These are phyloP conservation scores for Akanthomyces muscarius DNA, from an alignment of 2,329 filamentous ascomycete species.

Conservation along the genomic window DNA sequence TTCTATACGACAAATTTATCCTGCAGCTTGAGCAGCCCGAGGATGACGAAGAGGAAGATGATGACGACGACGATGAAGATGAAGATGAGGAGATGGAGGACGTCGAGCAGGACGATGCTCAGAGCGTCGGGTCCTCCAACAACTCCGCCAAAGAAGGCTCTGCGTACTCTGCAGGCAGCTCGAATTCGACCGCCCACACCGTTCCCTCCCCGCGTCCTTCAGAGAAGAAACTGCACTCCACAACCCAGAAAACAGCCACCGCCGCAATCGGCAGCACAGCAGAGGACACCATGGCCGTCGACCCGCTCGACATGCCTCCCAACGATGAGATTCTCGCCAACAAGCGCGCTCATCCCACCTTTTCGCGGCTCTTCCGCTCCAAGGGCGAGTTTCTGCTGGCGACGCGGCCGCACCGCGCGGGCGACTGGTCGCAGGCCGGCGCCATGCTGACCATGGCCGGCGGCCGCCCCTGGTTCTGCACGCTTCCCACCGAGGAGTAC, in stretches of 20 bases:
- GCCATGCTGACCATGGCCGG: conserved; percentile 59
- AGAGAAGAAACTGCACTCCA: neutral
- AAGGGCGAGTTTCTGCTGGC: conserved; percentile 61
- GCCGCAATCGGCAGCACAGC: conserved; percentile 16
- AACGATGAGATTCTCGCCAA: conserved; percentile 48
- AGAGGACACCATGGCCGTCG: conserved; percentile 21
- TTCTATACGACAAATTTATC: conserved; percentile 48
- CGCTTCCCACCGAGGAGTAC: conserved; percentile 49
- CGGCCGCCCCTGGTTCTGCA: conserved; percentile 56
- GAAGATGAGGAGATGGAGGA: conserved; percentile 28
- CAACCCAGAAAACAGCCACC: conserved; percentile 1
- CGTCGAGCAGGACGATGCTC: conserved; percentile 22
- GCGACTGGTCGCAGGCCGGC: conserved; percentile 62
- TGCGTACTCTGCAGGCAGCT: conserved; percentile 7
- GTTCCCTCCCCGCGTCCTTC: conserved; percentile 17
- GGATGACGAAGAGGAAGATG: conserved; percentile 32
- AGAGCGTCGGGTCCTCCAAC: conserved; percentile 23
- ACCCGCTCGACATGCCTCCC: conserved; percentile 30
- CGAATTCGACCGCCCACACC: conserved; percentile 18
- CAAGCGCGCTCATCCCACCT: conserved; percentile 50
- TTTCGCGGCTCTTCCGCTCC: conserved; percentile 56
- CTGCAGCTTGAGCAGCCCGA: conserved; percentile 43
- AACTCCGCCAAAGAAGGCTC: conserved; percentile 11
- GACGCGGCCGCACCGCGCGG: conserved; percentile 50
- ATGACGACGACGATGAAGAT: conserved; percentile 27